phyloP scores from a whole-genome alignment of 106 monocot genomes.

The Apostasia shenzhenica region DNA sequence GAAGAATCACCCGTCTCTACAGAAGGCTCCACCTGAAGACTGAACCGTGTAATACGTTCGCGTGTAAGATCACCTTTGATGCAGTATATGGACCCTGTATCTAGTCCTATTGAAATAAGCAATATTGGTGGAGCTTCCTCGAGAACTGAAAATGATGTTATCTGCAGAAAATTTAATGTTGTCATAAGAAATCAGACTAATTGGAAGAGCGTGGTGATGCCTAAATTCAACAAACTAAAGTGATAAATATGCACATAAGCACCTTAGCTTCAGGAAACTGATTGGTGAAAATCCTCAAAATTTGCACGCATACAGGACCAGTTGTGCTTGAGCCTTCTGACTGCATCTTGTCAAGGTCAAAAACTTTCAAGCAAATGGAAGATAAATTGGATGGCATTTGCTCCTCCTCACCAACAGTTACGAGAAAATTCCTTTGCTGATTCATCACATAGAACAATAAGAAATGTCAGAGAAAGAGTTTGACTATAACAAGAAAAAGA shows the following conservation, averaged over 20 bases:
- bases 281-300: conserved; percentile 76
- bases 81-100: conserved; percentile 89
- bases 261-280: conserved; percentile 90
- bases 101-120: conserved; percentile 72
- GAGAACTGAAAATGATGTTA: conserved; percentile 87
- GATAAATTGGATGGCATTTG: conserved; percentile 53
- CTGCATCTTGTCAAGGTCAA: conserved; percentile 93
- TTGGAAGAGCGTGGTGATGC: background rate
- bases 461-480: background rate
- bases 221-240: conserved; percentile 1
- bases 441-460: conserved; percentile 6
- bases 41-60: conserved; percentile 89
- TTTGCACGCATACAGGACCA: conserved; percentile 81
- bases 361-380: conserved; percentile 72
- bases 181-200: conserved; percentile 1
- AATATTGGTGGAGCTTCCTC: conserved; percentile 95
- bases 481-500: background rate
- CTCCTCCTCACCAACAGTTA: conserved; percentile 93
- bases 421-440: conserved; percentile 89
- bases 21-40: conserved; percentile 51
- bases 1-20: conserved; percentile 29
- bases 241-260: background rate
- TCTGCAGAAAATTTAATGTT: conserved; percentile 31
- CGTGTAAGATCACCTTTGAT: conserved; percentile 96
- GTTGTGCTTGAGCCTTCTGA: conserved; percentile 81